Evolutionary conservation across 352 stramenopile genomes (phyloP).

Genomic region (Pythium plurisporium): DNA sequence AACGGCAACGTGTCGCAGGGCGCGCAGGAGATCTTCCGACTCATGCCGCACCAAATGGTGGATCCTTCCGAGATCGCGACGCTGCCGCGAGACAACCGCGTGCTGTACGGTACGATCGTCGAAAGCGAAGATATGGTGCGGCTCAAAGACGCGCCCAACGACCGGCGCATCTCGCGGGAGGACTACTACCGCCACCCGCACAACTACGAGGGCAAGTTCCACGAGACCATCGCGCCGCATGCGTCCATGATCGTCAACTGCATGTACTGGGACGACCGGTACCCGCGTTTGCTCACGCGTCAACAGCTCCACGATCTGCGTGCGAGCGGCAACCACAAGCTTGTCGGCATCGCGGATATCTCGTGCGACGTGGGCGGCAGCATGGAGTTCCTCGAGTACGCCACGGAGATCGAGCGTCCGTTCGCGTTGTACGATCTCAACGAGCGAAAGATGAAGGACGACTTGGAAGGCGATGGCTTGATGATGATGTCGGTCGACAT

Average conservation of each 20-base stretch:
- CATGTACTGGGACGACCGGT: conserved; percentile 96
- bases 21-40: conserved; percentile 92
- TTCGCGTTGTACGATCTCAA: conserved; percentile 90
- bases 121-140: conserved; percentile 72
- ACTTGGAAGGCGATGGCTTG: conserved; percentile 71
- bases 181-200: conserved; percentile 92
- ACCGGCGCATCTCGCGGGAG: conserved; percentile 30
- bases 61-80: conserved; percentile 77
- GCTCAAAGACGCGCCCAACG: conserved; percentile 27
- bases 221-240: conserved; percentile 86
- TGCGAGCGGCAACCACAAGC: conserved; percentile 62
- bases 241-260: conserved; percentile 93
- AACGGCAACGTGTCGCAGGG: conserved; percentile 93
- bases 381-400: conserved; percentile 92
- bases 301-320: conserved; percentile 82
- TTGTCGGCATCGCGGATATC: conserved; percentile 93
- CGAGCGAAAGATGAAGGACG: conserved; percentile 61
- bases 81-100: conserved; percentile 52
- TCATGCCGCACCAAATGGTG: conserved; percentile 94
- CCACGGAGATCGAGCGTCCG: conserved; percentile 92
- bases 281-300: conserved; percentile 91
- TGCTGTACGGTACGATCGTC: conserved; percentile 80
- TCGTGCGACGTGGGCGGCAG: conserved; percentile 93
- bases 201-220: conserved; percentile 89
- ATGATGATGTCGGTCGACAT: conserved; percentile 96